Evolutionary conservation across 345 rosid species (phyloP).

Genomic region (Diplotaxis tenuifolia): DNA sequence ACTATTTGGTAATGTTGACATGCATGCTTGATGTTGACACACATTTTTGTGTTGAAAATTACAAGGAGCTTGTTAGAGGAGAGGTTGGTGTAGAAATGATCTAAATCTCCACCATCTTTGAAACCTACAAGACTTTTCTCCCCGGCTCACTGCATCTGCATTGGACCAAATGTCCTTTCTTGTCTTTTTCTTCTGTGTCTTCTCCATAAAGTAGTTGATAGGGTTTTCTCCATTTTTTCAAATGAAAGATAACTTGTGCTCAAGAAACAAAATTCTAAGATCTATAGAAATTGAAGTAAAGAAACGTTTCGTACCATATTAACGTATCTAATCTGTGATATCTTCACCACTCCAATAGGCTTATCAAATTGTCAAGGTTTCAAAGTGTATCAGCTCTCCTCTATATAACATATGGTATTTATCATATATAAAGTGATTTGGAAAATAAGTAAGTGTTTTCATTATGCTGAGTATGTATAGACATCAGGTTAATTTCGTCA

Average conservation of each 20-base stretch:
- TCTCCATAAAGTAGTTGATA: constrained; percentile 13
- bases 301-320: constrained; percentile 5
- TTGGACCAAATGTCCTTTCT: constrained; percentile 29
- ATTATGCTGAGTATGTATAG: background rate
- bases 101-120: constrained; percentile 40
- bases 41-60: constrained; percentile 18
- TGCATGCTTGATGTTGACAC: constrained; percentile 28
- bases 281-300: background rate
- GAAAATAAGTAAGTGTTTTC: background rate
- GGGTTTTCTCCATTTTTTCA: constrained; percentile 7
- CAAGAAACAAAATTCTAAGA: constrained; percentile 1
- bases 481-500: background rate
- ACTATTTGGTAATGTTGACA: constrained; percentile 24
- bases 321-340: background rate
- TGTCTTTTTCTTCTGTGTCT: constrained; percentile 32
- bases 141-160: constrained; percentile 17
- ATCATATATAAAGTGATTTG: background rate
- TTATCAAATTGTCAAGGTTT: background rate
- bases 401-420: background rate
- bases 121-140: constrained; percentile 35
- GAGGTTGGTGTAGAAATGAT: constrained; percentile 36
- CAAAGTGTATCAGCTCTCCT: background rate
- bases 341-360: background rate
- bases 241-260: background rate
- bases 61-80: constrained; percentile 36